Evolutionary conservation across 306 rosid species (phyloP), one percentile per base, ranked within the genome.

Genomic region (Cucurbita ficifolia): DNA sequence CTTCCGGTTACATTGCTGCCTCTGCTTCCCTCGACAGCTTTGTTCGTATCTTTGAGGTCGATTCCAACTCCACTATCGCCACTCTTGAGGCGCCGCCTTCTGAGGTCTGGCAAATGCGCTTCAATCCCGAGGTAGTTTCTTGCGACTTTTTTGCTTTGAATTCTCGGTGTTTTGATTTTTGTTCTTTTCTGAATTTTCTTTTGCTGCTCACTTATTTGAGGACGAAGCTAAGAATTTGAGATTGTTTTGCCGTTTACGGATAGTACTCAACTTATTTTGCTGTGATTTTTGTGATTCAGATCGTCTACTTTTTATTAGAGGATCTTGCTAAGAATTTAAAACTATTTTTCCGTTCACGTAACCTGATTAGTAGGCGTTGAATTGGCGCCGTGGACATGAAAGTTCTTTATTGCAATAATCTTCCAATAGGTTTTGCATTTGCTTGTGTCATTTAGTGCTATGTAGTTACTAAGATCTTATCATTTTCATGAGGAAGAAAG

Each of bases 71-170:
- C 67, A 95, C 99, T 73, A 75, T 95, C 68, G 96, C 97, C 40
- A 91, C 92, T 16, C 92, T 91, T 64, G 99, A 95, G 75, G 95
- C 99, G 49, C 99, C 97, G 2, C 99, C 99, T 2, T 95, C 99
- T 51, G 97, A 91, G 83, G 96, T 95, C 76, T 95, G 97, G 99
- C 97, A 95, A 82, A 83, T 95, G 87, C 88, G 90, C 49, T 91
- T 95, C 81, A 90, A 91, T 82, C 92, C 97, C 42, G 85, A 86
- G 96, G 99, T 91, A 39, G 38, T 19, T 19, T 40, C 16, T 50
- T 36, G 1, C 56, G 17, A 19, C 12, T 40, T 65, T 42, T 24
- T 65, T 18, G 50, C 11, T 24, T 5, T 13, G 14, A 53, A 40
- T 67, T 19, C 70, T 48, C 12, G 6, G 17, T 49, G 57, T 64